These are phyloP conservation scores for Zychaea mexicana DNA, from an alignment of 371 early-diverging fungal genomes.

Conservation along the genomic window DNA sequence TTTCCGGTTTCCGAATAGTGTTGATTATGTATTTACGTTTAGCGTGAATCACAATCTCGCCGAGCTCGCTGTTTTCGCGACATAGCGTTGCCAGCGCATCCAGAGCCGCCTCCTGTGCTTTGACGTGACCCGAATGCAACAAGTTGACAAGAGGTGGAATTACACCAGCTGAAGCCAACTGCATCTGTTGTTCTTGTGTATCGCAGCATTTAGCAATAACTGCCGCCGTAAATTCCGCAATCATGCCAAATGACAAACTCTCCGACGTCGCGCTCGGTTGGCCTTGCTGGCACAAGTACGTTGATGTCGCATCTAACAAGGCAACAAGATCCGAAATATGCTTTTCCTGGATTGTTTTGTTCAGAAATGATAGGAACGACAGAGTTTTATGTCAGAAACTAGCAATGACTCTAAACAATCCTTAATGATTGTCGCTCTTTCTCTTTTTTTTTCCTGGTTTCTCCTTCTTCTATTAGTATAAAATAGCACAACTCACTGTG, in stretches of 20 bases:
- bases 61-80: slow-evolving; percentile 64
- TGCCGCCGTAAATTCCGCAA: slow-evolving; percentile 70
- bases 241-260: slow-evolving; percentile 56
- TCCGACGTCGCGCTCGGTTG: slow-evolving; percentile 34
- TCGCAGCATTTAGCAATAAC: slow-evolving; percentile 71
- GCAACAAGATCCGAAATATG: slow-evolving; percentile 40
- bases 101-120: slow-evolving; percentile 80
- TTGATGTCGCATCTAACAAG: slow-evolving; percentile 32
- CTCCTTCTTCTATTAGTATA: not conserved
- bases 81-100: slow-evolving; percentile 75
- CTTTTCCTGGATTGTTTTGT: slow-evolving; percentile 26
- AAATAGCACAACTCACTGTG: slow-evolving; percentile 12
- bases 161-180: slow-evolving; percentile 61
- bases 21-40: slow-evolving; percentile 43
- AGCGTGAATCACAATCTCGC: slow-evolving; percentile 46
- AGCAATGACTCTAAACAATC: too few relatives aligned
- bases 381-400: not conserved
- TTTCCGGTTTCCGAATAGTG: too few relatives aligned
- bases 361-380: not conserved
- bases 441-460: too few relatives aligned
- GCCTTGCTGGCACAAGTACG: slow-evolving; percentile 24
- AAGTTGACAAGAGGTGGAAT: slow-evolving; percentile 63
- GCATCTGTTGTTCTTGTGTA: slow-evolving; percentile 60
- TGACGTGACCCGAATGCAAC: slow-evolving; percentile 57
- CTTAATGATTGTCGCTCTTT: too few relatives aligned